Conservation (phyloP, 331 rosid genomes). For the Cydonia oblonga region DNA sequence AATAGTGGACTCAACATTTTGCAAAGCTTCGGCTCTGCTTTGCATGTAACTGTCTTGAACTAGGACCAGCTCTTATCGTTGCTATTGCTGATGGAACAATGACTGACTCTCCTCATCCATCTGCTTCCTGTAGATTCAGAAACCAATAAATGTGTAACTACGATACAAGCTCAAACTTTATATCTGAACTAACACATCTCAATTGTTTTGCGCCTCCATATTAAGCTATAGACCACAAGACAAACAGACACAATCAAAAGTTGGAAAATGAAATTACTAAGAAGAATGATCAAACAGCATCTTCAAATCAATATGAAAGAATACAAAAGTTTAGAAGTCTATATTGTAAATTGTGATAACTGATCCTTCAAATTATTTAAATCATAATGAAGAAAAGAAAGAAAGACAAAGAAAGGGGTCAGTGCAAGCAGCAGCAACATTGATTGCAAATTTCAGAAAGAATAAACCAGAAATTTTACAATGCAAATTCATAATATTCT, state of each 20-base stretch:
- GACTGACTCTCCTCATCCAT: conserved; percentile 77
- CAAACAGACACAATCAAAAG: background rate
- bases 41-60: conserved; percentile 91
- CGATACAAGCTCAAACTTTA: background rate
- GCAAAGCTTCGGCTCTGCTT: conserved; percentile 95
- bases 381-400: background rate
- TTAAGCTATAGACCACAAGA: background rate
- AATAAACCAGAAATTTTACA: background rate
- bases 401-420: background rate
- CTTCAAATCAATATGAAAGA: background rate
- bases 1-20: conserved; percentile 87
- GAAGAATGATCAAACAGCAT: background rate
- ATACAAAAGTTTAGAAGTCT: background rate
- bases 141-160: background rate
- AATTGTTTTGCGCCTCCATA: background rate
- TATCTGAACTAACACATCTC: background rate
- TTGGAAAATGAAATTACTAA: background rate
- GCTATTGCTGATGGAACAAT: conserved; percentile 50
- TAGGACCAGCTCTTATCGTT: conserved; percentile 62
- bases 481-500: background rate
- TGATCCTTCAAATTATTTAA: background rate
- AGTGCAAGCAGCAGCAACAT: background rate
- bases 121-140: conserved; percentile 45
- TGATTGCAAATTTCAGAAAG: background rate
- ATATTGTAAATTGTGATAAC: background rate